Evolutionary conservation across 1,139 yeast species (phyloP).

Genomic region (Magnusiomyces tetraspermus): DNA sequence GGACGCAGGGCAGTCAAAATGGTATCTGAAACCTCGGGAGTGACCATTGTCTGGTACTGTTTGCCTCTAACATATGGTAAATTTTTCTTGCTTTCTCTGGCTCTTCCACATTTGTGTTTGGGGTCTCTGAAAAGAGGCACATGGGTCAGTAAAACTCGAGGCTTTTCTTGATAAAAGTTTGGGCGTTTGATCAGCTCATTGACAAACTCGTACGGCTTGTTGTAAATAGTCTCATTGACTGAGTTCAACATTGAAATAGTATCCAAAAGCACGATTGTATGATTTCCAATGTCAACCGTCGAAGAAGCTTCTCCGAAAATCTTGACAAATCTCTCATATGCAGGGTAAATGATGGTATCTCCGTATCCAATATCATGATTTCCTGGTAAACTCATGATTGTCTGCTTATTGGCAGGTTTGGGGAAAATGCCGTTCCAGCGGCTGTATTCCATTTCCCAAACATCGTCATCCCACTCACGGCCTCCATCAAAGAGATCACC

Average conservation of each 20-base stretch:
- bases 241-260: constrained; percentile 65
- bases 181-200: constrained; percentile 25
- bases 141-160: constrained; percentile 66
- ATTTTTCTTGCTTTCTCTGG: constrained; percentile 51
- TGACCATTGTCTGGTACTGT: constrained; percentile 72
- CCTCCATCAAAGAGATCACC: constrained; percentile 97
- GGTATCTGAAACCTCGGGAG: constrained; percentile 45
- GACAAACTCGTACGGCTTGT: constrained; percentile 38
- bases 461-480: constrained; percentile 64
- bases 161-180: constrained; percentile 34
- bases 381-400: constrained; percentile 63
- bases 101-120: constrained; percentile 53
- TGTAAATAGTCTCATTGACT: constrained; percentile 36
- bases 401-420: constrained; percentile 38
- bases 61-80: constrained; percentile 56
- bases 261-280: constrained; percentile 67
- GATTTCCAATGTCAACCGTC: constrained; percentile 56
- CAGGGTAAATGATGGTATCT: constrained; percentile 45
- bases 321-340: constrained; percentile 53
- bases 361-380: constrained; percentile 96
- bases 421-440: constrained; percentile 61
- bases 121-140: constrained; percentile 65
- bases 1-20: constrained; percentile 56
- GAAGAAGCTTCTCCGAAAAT: constrained; percentile 65
- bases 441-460: constrained; percentile 64